Base-by-base conservation (phyloP, 441 rosid species). In the Eutrema salsugineum region DNA sequence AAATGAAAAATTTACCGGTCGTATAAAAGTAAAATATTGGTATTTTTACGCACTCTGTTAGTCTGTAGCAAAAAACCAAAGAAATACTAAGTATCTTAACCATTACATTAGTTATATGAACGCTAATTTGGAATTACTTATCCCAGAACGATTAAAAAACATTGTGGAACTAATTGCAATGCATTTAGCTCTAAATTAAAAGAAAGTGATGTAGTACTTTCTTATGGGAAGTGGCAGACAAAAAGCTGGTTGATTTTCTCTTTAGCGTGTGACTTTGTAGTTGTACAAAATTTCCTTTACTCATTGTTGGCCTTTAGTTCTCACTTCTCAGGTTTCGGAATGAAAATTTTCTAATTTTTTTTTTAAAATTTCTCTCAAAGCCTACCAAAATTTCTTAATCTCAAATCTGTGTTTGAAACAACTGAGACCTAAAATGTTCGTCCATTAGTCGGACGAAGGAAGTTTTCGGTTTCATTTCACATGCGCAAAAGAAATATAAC, bases 211-310 rank as follows among this genome's bases (percentile, higher is more conserved):
- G 17, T 11, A 39, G 0, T 66, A 12, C 0, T 30, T 40, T 60
- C 8, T 20, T 15, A 3, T 46, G 60, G 19, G 46, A 66, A 66
- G 49, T 66, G 77, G 65, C 71, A 72, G 71, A 64, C 76, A 64
- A 46, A 55, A 63, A 55, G 64, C 39, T 54, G 22, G 57, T 51
- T 54, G n/a, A 54, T 35, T 63, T 17, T 44, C 24, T 72, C 70
- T 63, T 53, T 63, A 33, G 53, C 30, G 15, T 49, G 61, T n/a
- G 75, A 50, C 68, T 49, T 40, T 50, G 14, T 39, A 42, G 32
- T 63, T 33, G 39, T 63, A 32, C 22, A 63, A 64, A 50, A 33
- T 36, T 55, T 46, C 50, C 43, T 33, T 43, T 54, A n/a, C 63
- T 62, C 56, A 53, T 40, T 9, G 56, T 9, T 35, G 36, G n/a